Evolutionary conservation across 768 basidiomycete species (phyloP), one percentile per base, ranked within the genome.

Genomic region (Kwoniella heveanensis): DNA sequence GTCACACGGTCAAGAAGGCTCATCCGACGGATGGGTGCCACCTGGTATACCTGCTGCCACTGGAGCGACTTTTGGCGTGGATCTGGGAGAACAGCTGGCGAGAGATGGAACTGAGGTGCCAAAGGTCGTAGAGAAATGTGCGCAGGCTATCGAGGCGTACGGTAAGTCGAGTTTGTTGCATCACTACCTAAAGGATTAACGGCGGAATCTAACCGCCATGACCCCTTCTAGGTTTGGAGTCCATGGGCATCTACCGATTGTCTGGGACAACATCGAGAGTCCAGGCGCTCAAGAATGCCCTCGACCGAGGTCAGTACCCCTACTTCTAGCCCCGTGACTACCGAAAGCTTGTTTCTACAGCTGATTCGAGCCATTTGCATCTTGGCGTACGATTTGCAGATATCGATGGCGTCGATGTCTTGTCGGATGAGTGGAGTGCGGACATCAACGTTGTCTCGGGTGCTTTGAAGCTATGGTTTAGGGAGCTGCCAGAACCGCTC

Each of bases 381-480:
- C 5, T 32, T 32, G 32, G 5, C 32, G 32, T 32, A 5, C 32
- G 13, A 32, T 48, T 39, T 37, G 24, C 67, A 88, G 95, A 97
- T 79, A 80, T 97, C 51, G 90, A 96, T 19, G 83, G 87, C 0
- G 90, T 93, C 36, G 88, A 98, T 80, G 83, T 99, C 55, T 87
- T 92, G 76, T 83, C 88, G 6, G 86, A 90, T 3, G 95, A 98
- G 78, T 93, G 93, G 90, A 86, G 90, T 32, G 84, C 87, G 19
- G 96, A 99, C 78, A 93, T 98, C 81, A 97, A 95, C 82, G 92
- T 91, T 64, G 89, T 98, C 55, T 85, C 96, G n/a, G 90, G 92
- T 60, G 91, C 88, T 24, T 83, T 97, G 66, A 99, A 99, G 81
- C 84, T 93, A 72, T 99, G 96, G 94, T 84, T 99, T 73, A 85